These are phyloP conservation scores for Mrakia hoshinonis DNA, from an alignment of 768 basidiomycete species.

Conservation along the genomic window DNA sequence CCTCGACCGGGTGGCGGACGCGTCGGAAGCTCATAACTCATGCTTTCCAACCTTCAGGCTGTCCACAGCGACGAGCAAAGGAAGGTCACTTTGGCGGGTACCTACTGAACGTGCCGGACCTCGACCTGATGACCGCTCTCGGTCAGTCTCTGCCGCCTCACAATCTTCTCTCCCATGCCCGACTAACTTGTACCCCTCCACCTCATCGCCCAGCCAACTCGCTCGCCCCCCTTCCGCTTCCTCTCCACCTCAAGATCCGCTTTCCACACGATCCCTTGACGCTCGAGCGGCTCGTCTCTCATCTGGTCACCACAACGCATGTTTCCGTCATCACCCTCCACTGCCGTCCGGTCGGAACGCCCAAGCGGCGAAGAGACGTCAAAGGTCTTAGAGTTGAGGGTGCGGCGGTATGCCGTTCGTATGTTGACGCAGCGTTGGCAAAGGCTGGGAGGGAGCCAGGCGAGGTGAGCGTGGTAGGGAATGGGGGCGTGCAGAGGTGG, in stretches of 20 bases:
- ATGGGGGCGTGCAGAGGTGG: constrained; percentile 64
- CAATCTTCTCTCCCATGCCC: too few relatives aligned
- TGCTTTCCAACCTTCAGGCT: constrained; percentile 40
- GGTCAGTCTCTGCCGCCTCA: constrained; percentile 44
- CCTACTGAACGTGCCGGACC: constrained; percentile 62
- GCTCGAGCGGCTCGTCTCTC: constrained; percentile 52
- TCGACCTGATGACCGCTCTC: constrained; percentile 58
- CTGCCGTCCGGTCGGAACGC: constrained; percentile 58
- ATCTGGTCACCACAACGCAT: constrained; percentile 51
- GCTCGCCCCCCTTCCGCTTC: constrained; percentile 59
- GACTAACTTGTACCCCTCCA: too few relatives aligned
- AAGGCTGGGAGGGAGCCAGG: constrained; percentile 34
- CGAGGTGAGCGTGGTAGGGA: constrained; percentile 58
- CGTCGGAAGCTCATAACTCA: background rate
- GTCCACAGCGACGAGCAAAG: constrained; percentile 62
- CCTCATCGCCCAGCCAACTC: constrained; percentile 52
- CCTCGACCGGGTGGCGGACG: background rate
- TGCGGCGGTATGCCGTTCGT: constrained; percentile 50
- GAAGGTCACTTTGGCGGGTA: constrained; percentile 67
- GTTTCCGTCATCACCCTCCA: constrained; percentile 67
- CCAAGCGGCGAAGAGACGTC: constrained; percentile 52
- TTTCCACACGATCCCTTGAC: constrained; percentile 44
- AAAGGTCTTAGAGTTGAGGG: constrained; percentile 62
- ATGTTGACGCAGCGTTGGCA: constrained; percentile 32
- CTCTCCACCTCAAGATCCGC: constrained; percentile 55